Percentiles rank a stretch among this genome's conserved stretches.
Evolutionary conservation across 176 grass and related monocot species (phyloP).

Genomic region (Paspalum vaginatum): DNA sequence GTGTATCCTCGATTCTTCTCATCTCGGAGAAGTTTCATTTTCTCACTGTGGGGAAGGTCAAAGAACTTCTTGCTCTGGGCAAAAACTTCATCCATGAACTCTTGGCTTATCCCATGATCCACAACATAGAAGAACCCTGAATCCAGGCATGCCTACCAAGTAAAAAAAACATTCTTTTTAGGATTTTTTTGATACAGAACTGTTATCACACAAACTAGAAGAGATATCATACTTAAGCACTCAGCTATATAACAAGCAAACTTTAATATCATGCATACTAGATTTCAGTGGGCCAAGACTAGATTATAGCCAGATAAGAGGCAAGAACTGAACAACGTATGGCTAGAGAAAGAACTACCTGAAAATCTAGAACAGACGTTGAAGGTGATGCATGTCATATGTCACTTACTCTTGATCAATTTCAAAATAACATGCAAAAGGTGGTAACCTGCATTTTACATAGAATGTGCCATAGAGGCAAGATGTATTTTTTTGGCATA

Average conservation of each 20-base stretch:
- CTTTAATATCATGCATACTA: background rate
- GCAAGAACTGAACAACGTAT: background rate
- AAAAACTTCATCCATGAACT: constrained; percentile 89
- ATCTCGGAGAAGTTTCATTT: constrained; percentile 83
- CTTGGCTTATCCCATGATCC: constrained; percentile 85
- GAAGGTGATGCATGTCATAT: background rate
- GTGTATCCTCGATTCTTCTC: constrained; percentile 93
- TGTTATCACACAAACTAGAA: constrained; percentile 3
- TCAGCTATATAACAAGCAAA: background rate
- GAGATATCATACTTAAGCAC: background rate
- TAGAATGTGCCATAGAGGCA: background rate
- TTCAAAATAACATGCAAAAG: constrained; percentile 18
- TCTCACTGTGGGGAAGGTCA: constrained; percentile 71
- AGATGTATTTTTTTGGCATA: background rate
- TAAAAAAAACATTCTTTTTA: constrained; percentile 1
- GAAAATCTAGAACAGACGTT: constrained; percentile 7
- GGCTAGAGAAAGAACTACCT: background rate
- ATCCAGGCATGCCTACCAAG: constrained; percentile 82
- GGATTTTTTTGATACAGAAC: background rate
- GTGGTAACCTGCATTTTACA: background rate
- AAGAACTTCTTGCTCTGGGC: constrained; percentile 87
- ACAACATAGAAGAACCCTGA: constrained; percentile 97
- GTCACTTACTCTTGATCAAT: background rate
- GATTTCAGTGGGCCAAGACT: constrained; percentile 6
- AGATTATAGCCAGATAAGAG: constrained; percentile 22